A percentile compares a stretch with the other conserved stretches of the same genome.
Conservation (phyloP, 352 stramenopile genomes). For the Peronospora tabacina region DNA sequence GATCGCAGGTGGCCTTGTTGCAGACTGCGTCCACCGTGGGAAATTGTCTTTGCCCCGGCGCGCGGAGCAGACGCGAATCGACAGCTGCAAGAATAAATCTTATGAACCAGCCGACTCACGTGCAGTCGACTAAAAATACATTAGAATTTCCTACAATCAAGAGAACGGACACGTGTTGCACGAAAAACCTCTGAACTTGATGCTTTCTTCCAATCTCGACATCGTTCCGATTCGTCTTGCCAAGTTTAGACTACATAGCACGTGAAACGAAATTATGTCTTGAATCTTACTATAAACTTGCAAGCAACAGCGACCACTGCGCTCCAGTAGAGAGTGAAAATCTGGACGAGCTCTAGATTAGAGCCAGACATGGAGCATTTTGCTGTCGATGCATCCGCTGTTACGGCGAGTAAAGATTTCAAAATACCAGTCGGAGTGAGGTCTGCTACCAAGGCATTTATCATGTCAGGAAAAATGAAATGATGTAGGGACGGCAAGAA, state of each 20-base stretch:
- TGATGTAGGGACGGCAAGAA: background rate
- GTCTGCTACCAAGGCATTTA: background rate
- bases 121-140: conserved; percentile 11
- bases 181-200: background rate
- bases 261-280: background rate
- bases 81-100: no score
- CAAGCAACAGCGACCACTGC: background rate
- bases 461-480: background rate
- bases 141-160: background rate
- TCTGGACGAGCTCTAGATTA: background rate
- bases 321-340: background rate
- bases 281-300: background rate
- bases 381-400: background rate
- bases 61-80: no score
- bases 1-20: no score
- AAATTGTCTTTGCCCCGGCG: no score
- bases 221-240: background rate
- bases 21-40: no score
- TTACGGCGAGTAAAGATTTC: background rate
- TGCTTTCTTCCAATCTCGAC: background rate
- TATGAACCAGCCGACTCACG: background rate
- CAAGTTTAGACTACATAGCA: background rate
- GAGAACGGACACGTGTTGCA: background rate
- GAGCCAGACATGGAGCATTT: background rate
- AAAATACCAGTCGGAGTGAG: background rate